These are phyloP conservation scores for Apiospora arundinis DNA, from an alignment of 2,329 filamentous ascomycete genomes.

Conservation along the genomic window DNA sequence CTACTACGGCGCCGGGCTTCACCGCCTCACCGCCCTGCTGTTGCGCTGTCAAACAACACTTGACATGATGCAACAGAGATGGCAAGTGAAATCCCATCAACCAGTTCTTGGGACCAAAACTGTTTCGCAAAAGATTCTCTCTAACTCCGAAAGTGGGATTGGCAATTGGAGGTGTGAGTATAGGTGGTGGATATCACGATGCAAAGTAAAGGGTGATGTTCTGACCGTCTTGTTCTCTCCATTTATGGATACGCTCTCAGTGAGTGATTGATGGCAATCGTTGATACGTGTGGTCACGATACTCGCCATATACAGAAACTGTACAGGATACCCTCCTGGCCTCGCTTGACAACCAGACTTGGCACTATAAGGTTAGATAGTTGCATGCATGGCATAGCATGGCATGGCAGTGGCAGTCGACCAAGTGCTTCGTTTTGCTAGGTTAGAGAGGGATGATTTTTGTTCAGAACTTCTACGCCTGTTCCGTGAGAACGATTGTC, in stretches of 20 bases:
- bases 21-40: conserved; percentile 10
- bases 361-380: conserved; percentile 1
- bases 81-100: background rate
- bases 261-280: background rate
- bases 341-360: background rate
- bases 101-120: conserved; percentile 10
- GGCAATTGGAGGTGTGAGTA: background rate
- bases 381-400: background rate
- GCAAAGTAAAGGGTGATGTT: conserved; percentile 5
- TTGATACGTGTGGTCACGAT: background rate
- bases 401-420: background rate
- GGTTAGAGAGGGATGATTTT: background rate
- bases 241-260: background rate
- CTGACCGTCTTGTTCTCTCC: background rate
- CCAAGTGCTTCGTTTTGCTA: background rate
- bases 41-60: conserved; percentile 14
- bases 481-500: background rate
- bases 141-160: conserved; percentile 9
- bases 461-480: background rate
- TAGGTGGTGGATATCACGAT: background rate
- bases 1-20: conserved; percentile 15
- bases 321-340: background rate
- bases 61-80: background rate
- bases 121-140: conserved; percentile 13
- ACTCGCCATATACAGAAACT: background rate